Conservation (phyloP, 1,284 basidiomycete species). For the Microstroma glucosiphilum region DNA sequence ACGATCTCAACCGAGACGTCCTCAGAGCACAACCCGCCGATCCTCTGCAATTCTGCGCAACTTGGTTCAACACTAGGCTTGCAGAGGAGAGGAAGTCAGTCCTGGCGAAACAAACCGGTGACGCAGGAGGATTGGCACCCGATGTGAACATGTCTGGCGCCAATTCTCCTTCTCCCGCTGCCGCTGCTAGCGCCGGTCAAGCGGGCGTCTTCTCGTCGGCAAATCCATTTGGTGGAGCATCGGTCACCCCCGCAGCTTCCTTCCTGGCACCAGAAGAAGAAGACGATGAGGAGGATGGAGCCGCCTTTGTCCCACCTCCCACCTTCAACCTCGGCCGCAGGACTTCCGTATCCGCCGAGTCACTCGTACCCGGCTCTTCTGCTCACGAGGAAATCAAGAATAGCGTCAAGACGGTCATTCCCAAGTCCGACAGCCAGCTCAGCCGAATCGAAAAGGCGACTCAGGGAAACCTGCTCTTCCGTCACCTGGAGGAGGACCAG, state of each 20-base stretch:
- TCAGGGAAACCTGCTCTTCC: slow-evolving; percentile 84
- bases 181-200: not conserved
- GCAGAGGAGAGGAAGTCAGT: slow-evolving; percentile 70
- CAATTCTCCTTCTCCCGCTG: not conserved
- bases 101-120: not conserved
- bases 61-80: slow-evolving; percentile 83
- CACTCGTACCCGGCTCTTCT: slow-evolving; percentile 58
- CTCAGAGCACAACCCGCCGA: slow-evolving; percentile 78
- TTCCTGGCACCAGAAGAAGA: not conserved
- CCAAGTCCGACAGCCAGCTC: slow-evolving; percentile 79
- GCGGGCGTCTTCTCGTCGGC: not conserved
- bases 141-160: not conserved
- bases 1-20: slow-evolving; percentile 78
- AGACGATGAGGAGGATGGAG: slow-evolving; percentile 5
- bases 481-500: slow-evolving; percentile 93
- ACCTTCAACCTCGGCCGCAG: slow-evolving; percentile 76
- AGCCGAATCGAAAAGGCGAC: slow-evolving; percentile 80
- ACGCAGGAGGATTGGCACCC: not conserved
- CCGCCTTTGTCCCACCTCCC: slow-evolving; percentile 51
- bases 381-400: slow-evolving; percentile 30
- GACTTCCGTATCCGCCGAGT: slow-evolving; percentile 90
- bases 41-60: slow-evolving; percentile 85
- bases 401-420: slow-evolving; percentile 55
- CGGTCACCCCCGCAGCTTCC: slow-evolving; percentile 3
- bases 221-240: slow-evolving; percentile 8